Evolutionary conservation across 305 asterid species (phyloP).

Genomic region (Petunia hybrid): DNA sequence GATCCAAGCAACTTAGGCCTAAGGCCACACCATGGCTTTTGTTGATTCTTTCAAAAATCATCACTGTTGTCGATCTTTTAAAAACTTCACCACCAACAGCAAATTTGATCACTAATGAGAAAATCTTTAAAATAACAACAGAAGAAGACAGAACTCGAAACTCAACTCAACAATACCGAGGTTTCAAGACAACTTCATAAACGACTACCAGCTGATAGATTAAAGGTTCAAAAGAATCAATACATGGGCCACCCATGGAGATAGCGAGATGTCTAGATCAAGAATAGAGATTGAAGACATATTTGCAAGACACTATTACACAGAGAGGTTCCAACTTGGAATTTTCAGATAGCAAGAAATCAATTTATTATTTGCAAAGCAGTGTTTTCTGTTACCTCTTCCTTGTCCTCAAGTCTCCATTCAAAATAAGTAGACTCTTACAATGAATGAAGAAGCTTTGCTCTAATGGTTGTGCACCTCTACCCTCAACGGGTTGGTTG

Average conservation of each 20-base stretch:
- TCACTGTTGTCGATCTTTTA: neutral
- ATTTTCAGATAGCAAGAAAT: conserved; percentile 9
- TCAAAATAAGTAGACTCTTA: neutral
- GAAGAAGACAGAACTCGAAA: neutral
- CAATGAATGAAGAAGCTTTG: no score
- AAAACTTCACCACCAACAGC: neutral
- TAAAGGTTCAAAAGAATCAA: neutral
- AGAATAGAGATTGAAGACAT: neutral
- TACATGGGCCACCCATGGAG: neutral
- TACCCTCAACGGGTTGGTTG: no score
- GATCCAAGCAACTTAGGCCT: no score
- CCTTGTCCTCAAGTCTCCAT: neutral
- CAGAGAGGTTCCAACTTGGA: conserved; percentile 6
- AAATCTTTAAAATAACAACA: neutral
- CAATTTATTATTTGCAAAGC: conserved; percentile 13
- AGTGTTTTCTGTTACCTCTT: neutral
- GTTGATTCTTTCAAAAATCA: no score
- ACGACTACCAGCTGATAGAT: neutral
- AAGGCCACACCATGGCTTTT: no score
- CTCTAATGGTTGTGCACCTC: no score
- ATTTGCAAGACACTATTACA: neutral
- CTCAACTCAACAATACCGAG: neutral
- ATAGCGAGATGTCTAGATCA: neutral
- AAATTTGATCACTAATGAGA: neutral
- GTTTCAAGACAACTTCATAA: neutral